These are phyloP conservation scores for Xylariaceae sp. DNA, from an alignment of 2,329 filamentous ascomycete species.

Conservation along the genomic window DNA sequence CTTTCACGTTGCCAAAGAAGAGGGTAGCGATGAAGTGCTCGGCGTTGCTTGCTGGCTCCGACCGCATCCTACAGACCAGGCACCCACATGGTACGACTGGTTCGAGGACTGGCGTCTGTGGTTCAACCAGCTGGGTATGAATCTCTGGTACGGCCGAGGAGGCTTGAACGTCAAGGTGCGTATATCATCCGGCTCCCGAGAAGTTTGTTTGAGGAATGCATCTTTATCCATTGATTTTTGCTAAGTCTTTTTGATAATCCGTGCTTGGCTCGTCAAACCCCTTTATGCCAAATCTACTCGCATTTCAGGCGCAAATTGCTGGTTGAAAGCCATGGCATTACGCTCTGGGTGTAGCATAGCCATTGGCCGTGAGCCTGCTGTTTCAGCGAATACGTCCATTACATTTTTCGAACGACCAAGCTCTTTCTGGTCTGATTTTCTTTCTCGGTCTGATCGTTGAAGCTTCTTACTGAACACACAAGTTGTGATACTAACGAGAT, in stretches of 20 bases:
- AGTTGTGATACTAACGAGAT: constrained; percentile 17
- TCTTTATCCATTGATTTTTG: neutral
- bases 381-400: constrained; percentile 23
- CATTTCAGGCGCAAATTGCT: neutral
- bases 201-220: neutral
- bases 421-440: neutral
- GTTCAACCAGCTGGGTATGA: constrained; percentile 60
- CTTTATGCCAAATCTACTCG: neutral
- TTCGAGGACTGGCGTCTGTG: constrained; percentile 61
- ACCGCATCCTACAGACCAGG: constrained; percentile 44
- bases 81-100: constrained; percentile 57
- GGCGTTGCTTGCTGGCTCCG: constrained; percentile 70
- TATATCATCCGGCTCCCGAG: constrained; percentile 2
- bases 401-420: constrained; percentile 1
- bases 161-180: constrained; percentile 57
- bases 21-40: constrained; percentile 49
- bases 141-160: constrained; percentile 62
- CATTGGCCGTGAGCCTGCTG: constrained; percentile 9
- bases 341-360: constrained; percentile 1
- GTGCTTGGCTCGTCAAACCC: constrained; percentile 1
- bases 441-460: constrained; percentile 3
- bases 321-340: neutral
- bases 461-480: neutral
- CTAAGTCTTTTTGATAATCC: neutral
- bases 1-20: constrained; percentile 64